A percentile compares a stretch with the other conserved stretches of the same genome.
Conservation (phyloP, 495 filamentous ascomycete genomes). For the Aeminium ludgeri region DNA sequence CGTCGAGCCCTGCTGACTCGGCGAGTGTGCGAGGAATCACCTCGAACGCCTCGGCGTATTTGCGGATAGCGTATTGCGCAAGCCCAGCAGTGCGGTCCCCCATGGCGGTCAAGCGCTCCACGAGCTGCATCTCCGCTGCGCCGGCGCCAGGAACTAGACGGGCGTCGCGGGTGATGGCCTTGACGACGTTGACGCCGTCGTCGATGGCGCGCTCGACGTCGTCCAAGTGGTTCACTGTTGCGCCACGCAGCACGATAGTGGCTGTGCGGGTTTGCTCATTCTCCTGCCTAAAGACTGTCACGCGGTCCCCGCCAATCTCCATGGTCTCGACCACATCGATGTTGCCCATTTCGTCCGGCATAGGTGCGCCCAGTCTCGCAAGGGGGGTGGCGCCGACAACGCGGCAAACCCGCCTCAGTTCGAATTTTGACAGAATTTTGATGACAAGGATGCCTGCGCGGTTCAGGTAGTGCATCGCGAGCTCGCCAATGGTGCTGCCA, state of each 20-base stretch:
- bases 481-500: conserved; percentile 80
- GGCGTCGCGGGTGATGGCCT: conserved; percentile 88
- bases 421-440: conserved; percentile 97
- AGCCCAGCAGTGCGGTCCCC: conserved; percentile 85
- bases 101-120: conserved; percentile 74
- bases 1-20: conserved; percentile 87
- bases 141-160: conserved; percentile 87
- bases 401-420: conserved; percentile 79
- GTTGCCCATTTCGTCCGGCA: conserved; percentile 98
- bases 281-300: conserved; percentile 97
- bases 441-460: conserved; percentile 89
- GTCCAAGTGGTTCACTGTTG: conserved; percentile 94
- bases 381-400: conserved; percentile 94
- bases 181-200: conserved; percentile 96
- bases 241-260: conserved; percentile 86
- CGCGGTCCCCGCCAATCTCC: conserved; percentile 95
- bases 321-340: conserved; percentile 93
- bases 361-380: conserved; percentile 87
- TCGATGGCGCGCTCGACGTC: conserved; percentile 96
- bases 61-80: conserved; percentile 87
- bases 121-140: conserved; percentile 87
- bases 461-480: conserved; percentile 95
- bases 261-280: conserved; percentile 80
- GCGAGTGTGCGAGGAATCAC: conserved; percentile 86
- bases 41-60: conserved; percentile 95